phyloP scores from a whole-genome alignment of 352 stramenopile genomes.

The Globisporangium takayamanum region DNA sequence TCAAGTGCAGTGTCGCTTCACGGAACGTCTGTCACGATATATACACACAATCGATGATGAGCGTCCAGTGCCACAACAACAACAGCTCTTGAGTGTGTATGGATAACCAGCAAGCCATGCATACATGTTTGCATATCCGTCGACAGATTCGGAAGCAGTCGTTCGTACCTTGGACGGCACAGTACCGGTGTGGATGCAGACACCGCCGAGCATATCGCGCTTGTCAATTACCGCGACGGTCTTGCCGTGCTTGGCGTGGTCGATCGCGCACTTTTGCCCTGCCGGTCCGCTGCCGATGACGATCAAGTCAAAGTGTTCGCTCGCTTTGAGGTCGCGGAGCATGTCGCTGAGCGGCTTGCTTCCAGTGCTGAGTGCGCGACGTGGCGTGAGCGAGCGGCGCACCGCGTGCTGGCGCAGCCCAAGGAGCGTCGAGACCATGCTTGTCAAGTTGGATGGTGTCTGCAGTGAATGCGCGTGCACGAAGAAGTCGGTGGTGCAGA shows the following conservation, averaged over 20 bases:
- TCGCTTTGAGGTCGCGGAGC: constrained; percentile 74
- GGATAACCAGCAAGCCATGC: constrained; percentile 1
- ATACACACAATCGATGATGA: background rate
- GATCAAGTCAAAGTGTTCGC: constrained; percentile 86
- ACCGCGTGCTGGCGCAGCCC: constrained; percentile 5
- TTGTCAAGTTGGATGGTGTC: too few species aligned
- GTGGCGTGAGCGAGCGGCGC: background rate
- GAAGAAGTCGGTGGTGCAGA: background rate
- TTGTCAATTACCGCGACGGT: constrained; percentile 87
- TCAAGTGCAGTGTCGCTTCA: constrained; percentile 86
- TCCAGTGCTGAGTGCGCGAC: constrained; percentile 2
- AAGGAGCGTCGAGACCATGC: constrained; percentile 5
- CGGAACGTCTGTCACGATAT: constrained; percentile 65
- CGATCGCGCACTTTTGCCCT: constrained; percentile 87
- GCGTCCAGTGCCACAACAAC: background rate
- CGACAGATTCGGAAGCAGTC: background rate
- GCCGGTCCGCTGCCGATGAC: constrained; percentile 86
- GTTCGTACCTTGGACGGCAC: constrained; percentile 69
- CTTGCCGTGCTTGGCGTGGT: constrained; percentile 83
- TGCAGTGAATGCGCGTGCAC: background rate
- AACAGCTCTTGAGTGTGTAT: background rate
- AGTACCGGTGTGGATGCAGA: constrained; percentile 88
- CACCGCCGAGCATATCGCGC: constrained; percentile 79
- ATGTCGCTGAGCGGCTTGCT: constrained; percentile 43
- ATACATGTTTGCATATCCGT: background rate